phyloP scores from a whole-genome alignment of 1,284 basidiomycete genomes.

The Austroboletus niveus region DNA sequence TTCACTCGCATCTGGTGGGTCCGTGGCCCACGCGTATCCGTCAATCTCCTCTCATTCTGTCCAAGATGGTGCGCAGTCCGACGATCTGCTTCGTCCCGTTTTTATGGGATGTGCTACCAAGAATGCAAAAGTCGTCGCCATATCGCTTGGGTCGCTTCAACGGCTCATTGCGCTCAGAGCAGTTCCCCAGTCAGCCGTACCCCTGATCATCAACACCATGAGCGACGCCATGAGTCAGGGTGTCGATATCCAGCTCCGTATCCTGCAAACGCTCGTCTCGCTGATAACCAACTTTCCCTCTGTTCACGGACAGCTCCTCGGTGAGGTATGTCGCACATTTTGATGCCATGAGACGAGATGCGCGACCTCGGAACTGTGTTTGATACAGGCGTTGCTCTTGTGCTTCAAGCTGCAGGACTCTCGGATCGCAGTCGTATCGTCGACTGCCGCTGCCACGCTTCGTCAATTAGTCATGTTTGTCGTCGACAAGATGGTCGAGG shows the following conservation, averaged over 20 bases:
- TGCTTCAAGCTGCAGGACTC: conserved; percentile 97
- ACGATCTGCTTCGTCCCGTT: conserved; percentile 83
- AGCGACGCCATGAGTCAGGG: conserved; percentile 86
- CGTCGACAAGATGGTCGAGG: conserved; percentile 89
- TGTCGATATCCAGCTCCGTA: conserved; percentile 91
- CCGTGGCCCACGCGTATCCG: conserved; percentile 1
- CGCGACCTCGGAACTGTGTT: not conserved
- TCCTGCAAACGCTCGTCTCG: conserved; percentile 86
- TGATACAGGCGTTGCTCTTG: conserved; percentile 72
- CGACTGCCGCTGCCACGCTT: conserved; percentile 94
- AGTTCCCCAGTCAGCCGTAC: conserved; percentile 77
- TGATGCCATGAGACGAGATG: not conserved
- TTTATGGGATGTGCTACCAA: conserved; percentile 94
- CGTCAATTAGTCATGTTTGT: conserved; percentile 98
- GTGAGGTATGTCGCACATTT: conserved; percentile 56
- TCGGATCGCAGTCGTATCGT: conserved; percentile 93
- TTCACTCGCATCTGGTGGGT: conserved; percentile 61
- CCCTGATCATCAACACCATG: conserved; percentile 79
- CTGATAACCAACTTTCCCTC: conserved; percentile 84
- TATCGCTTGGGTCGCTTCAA: conserved; percentile 89
- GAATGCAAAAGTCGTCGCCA: conserved; percentile 91
- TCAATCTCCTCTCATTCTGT: not conserved
- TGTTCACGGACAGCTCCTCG: conserved; percentile 77
- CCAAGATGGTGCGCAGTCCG: conserved; percentile 73
- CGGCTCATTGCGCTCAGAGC: conserved; percentile 86